Base-by-base conservation (phyloP, 257 asterid species). In the Salvia splendens region DNA sequence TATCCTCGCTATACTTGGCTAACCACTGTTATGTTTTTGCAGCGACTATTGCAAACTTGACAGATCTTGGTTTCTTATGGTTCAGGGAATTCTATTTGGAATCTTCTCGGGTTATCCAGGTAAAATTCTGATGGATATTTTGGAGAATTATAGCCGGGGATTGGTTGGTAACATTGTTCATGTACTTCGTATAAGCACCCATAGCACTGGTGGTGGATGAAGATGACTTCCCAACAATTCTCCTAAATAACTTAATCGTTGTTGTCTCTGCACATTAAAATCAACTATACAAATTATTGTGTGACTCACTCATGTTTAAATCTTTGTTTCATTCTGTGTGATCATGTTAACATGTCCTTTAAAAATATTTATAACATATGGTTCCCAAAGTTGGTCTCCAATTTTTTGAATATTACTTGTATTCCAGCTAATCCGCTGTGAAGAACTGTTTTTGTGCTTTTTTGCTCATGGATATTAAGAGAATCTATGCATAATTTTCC, bases 91-190 rank as follows among this genome's bases (percentile, higher is more conserved):
- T 94, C 84, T 94, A 94, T 83, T 79, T 94, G 91, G 99, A 94
- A 80, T 90, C 99, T 67, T 94, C 99, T 74, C 95, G 92, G 71
- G 99, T 91, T 81, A 94, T 94, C 75, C 99, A 93, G 99, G 99
- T 93, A 85, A 62, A 73, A 68, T 55, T 73, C 43, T 55, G 53
- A 66, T 41, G 68, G 66, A 70, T 73, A 58, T 61, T 70, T 62
- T 38, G 46, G 38, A 55, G 43, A 33, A 56, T 52, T 59, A 69
- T 30, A 68, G 59, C 49, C 33, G 8, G 61, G n/a, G 35, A 53
- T 52, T 41, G 28, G 50, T 53, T 52, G 60, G 32, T 43, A 67
- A 43, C 42, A 35, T 50, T 59, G 52, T 32, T 33, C 17, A 38
- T 40, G 35, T 53, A 54, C 57, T 61, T 65, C 11, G 48, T 15